Evolutionary conservation across 148 eudicot genomes (phyloP).

Genomic region (Oxyria digyna): DNA sequence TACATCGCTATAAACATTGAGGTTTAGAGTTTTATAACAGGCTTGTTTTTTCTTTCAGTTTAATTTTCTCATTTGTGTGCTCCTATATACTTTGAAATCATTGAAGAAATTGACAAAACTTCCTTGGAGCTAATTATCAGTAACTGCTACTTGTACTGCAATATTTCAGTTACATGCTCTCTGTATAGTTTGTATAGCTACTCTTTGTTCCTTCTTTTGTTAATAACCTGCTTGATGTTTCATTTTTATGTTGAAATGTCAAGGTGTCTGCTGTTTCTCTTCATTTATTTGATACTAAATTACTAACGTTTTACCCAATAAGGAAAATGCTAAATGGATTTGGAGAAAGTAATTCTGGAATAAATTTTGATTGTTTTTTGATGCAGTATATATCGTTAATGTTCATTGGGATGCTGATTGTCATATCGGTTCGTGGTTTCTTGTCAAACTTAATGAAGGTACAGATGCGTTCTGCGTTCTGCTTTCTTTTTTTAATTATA

Average conservation of each 20-base stretch:
- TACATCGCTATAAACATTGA: neutral
- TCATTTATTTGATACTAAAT: neutral
- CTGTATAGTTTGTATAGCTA: neutral
- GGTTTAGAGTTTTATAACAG: neutral
- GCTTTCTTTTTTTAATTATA: no score
- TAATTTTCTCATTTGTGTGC: neutral
- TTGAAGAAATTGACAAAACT: neutral
- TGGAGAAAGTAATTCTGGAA: neutral
- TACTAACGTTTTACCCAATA: neutral
- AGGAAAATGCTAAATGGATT: neutral
- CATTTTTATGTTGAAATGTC: neutral
- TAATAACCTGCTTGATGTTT: neutral
- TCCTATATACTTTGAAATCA: neutral
- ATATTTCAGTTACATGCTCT: neutral
- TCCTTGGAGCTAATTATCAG: neutral
- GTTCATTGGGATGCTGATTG: slow-evolving; percentile 91
- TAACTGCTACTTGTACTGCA: neutral
- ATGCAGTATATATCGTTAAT: slow-evolving; percentile 90
- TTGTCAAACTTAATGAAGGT: slow-evolving; percentile 93
- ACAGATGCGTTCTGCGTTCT: slow-evolving; percentile 8
- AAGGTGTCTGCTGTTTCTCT: neutral
- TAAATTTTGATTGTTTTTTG: neutral
- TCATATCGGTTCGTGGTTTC: slow-evolving; percentile 89
- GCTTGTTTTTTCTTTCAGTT: neutral
- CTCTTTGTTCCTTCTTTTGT: neutral